phyloP scores from a whole-genome alignment of 169 alveolate species.

The Eimeria mitis region DNA sequence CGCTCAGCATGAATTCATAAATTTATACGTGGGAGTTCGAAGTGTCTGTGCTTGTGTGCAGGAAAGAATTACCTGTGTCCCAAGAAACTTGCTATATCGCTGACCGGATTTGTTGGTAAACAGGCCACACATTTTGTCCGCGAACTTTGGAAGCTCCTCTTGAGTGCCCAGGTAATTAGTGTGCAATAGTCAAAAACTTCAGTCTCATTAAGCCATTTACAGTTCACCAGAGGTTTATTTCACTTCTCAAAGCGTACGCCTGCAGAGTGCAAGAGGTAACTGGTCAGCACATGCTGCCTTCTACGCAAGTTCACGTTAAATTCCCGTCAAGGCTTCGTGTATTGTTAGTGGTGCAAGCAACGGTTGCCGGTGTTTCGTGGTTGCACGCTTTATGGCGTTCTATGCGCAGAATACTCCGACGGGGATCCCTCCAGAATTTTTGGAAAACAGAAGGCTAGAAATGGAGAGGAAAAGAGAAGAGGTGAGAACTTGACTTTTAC shows the following conservation, averaged over 20 bases:
- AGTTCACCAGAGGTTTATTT: not conserved
- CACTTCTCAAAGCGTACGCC: not conserved
- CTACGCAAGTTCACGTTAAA: not conserved
- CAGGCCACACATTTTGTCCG: conserved; percentile 82
- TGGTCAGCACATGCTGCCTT: not conserved
- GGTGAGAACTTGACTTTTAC: not conserved
- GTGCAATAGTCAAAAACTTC: not conserved
- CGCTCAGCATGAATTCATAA: not conserved
- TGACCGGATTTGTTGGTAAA: conserved; percentile 85
- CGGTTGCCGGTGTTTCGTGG: not conserved
- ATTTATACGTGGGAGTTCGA: not conserved
- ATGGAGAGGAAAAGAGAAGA: conserved; percentile 78
- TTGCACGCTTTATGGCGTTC: not conserved
- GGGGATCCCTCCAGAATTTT: conserved; percentile 81
- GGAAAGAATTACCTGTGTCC: conserved; percentile 81
- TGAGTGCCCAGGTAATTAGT: conserved; percentile 80
- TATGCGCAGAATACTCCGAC: conserved; percentile 79
- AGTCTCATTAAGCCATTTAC: not conserved
- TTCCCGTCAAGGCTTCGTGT: not conserved
- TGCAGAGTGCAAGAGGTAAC: not conserved
- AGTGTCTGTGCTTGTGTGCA: not conserved
- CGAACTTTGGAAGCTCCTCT: conserved; percentile 84
- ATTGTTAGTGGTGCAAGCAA: not conserved
- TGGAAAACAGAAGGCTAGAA: conserved; percentile 81
- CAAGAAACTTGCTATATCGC: conserved; percentile 79